Conservation (phyloP, 441 rosid genomes). For the Corymbia calophylla region DNA sequence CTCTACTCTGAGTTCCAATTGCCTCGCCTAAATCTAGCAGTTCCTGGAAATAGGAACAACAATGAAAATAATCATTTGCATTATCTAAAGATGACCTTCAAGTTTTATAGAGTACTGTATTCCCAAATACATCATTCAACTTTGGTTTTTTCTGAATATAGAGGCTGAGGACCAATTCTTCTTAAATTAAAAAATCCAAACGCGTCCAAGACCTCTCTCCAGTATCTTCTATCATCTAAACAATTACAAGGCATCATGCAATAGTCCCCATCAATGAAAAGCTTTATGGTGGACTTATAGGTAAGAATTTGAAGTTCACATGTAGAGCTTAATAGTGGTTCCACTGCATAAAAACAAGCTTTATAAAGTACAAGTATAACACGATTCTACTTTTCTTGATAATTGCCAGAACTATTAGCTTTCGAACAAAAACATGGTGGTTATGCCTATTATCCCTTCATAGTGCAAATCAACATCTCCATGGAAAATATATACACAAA, state of each 20-base stretch:
- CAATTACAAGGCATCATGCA: neutral
- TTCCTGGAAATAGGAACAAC: conserved; percentile 28
- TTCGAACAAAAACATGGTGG: neutral
- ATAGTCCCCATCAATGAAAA: neutral
- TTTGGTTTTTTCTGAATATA: neutral
- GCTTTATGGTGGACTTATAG: neutral
- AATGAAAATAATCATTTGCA: neutral
- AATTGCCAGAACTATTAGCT: neutral
- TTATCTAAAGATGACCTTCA: neutral
- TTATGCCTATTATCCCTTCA: neutral
- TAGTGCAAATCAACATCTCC: neutral
- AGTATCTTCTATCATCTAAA: neutral
- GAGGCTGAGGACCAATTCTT: neutral
- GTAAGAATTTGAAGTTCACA: neutral
- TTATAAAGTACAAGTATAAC: neutral
- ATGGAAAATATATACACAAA: neutral
- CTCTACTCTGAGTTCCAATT: conserved; percentile 58
- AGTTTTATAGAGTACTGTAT: neutral
- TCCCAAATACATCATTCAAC: neutral
- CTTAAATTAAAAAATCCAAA: neutral
- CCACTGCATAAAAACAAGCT: neutral
- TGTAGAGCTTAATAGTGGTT: neutral
- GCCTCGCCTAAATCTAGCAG: conserved; percentile 63
- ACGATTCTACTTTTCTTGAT: neutral
- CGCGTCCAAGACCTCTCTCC: neutral